Evolutionary conservation across 139 green algal species (phyloP).

Genomic region (Zygnema cylindricum): DNA sequence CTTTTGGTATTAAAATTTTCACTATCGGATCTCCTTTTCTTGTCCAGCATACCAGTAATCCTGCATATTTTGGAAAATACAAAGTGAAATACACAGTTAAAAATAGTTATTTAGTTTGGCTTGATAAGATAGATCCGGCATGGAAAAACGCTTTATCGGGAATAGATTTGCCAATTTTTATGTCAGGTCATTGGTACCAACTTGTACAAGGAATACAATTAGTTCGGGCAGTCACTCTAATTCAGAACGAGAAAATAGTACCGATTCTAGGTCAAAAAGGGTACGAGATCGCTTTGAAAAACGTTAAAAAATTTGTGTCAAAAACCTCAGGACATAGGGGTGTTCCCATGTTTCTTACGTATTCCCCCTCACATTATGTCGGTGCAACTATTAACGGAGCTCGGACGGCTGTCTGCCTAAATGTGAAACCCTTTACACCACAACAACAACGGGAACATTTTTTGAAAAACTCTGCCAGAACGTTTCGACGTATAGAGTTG

Average conservation of each 20-base stretch:
- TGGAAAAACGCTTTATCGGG: constrained; percentile 12
- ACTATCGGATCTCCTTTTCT: constrained; percentile 35
- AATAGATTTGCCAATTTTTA: constrained; percentile 47
- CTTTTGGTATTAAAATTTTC: constrained; percentile 27
- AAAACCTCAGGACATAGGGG: constrained; percentile 16
- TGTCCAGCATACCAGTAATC: constrained; percentile 24
- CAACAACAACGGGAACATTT: background rate
- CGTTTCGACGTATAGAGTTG: constrained; percentile 1
- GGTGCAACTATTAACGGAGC: background rate
- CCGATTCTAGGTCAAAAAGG: background rate
- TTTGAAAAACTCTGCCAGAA: background rate
- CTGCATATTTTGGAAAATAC: constrained; percentile 3
- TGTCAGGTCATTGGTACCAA: constrained; percentile 54
- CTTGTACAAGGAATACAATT: constrained; percentile 6
- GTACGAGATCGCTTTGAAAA: constrained; percentile 16
- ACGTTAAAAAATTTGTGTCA: constrained; percentile 27
- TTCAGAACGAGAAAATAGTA: background rate
- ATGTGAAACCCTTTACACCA: background rate
- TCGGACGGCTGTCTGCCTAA: background rate
- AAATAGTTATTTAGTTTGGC: constrained; percentile 31
- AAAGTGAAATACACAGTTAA: background rate
- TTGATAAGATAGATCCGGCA: constrained; percentile 30
- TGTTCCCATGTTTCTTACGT: constrained; percentile 53
- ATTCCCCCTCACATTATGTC: constrained; percentile 49
- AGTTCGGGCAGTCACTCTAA: constrained; percentile 26